Evolutionary conservation across 2,329 filamentous ascomycete species (phyloP).

Genomic region (Curvularia spicifera): DNA sequence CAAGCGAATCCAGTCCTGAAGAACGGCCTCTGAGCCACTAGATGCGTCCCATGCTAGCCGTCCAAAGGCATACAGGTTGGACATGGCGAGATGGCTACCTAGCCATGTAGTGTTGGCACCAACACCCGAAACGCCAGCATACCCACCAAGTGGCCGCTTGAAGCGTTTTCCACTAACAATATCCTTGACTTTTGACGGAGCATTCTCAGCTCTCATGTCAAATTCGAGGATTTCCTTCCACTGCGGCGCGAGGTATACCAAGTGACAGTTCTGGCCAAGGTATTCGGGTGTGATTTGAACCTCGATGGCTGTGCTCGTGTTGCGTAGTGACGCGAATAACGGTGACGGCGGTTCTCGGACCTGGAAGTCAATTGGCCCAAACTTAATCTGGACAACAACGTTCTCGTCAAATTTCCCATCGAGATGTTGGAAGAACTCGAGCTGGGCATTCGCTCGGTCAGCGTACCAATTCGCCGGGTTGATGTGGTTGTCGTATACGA

Average conservation of each 20-base stretch:
- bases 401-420: constrained; percentile 73
- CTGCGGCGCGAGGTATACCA: constrained; percentile 71
- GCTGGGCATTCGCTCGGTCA: constrained; percentile 73
- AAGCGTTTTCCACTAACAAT: constrained; percentile 68
- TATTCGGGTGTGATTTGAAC: constrained; percentile 74
- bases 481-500: constrained; percentile 69
- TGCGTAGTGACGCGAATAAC: constrained; percentile 62
- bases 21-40: constrained; percentile 55
- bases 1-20: constrained; percentile 71
- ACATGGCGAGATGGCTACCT: constrained; percentile 71
- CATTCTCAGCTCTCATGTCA: constrained; percentile 66
- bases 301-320: constrained; percentile 65
- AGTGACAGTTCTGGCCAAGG: constrained; percentile 71
- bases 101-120: constrained; percentile 72
- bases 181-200: constrained; percentile 63
- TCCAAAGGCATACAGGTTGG: constrained; percentile 71
- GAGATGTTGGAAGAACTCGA: constrained; percentile 69
- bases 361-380: constrained; percentile 76
- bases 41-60: constrained; percentile 69
- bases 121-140: constrained; percentile 71
- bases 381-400: constrained; percentile 75
- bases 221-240: constrained; percentile 74
- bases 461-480: constrained; percentile 67
- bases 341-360: constrained; percentile 71
- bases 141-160: constrained; percentile 64